phyloP scores from a whole-genome alignment of 2,329 filamentous ascomycete species.

The Elsinoe perseae region DNA sequence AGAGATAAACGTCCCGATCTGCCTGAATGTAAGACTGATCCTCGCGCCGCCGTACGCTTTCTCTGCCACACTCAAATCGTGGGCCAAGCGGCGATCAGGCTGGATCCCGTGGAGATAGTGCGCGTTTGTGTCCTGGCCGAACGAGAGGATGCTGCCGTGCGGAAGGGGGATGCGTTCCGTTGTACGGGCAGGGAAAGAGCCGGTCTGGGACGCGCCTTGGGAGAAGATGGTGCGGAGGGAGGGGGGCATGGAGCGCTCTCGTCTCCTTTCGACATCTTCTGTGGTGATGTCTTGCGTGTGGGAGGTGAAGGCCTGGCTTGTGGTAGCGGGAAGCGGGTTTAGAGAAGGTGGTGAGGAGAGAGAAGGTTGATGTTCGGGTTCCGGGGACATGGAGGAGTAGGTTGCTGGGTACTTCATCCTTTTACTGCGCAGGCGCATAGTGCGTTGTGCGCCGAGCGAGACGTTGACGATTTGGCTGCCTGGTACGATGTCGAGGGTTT shows the following conservation, averaged over 20 bases:
- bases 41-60: slow-evolving; percentile 65
- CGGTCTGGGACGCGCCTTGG: slow-evolving; percentile 16
- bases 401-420: slow-evolving; percentile 33
- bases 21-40: slow-evolving; percentile 85
- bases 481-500: slow-evolving; percentile 81
- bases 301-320: too few relatives aligned
- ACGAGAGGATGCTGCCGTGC: slow-evolving; percentile 80
- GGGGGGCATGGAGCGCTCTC: slow-evolving; percentile 11
- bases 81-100: slow-evolving; percentile 65
- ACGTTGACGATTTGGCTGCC: slow-evolving; percentile 84
- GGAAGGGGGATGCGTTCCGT: slow-evolving; percentile 66
- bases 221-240: slow-evolving; percentile 14
- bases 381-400: neutral
- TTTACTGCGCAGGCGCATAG: slow-evolving; percentile 84
- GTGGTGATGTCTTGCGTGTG: too few relatives aligned
- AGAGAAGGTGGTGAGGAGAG: neutral
- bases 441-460: slow-evolving; percentile 83
- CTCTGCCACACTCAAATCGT: slow-evolving; percentile 63
- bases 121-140: slow-evolving; percentile 74
- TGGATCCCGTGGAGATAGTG: slow-evolving; percentile 90
- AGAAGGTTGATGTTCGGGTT: neutral
- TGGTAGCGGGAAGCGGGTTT: neutral
- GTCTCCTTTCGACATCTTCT: neutral
- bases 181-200: slow-evolving; percentile 38
- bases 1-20: slow-evolving; percentile 78